phyloP scores from a whole-genome alignment of 495 filamentous ascomycete species.

The Annulohypoxylon stygium region DNA sequence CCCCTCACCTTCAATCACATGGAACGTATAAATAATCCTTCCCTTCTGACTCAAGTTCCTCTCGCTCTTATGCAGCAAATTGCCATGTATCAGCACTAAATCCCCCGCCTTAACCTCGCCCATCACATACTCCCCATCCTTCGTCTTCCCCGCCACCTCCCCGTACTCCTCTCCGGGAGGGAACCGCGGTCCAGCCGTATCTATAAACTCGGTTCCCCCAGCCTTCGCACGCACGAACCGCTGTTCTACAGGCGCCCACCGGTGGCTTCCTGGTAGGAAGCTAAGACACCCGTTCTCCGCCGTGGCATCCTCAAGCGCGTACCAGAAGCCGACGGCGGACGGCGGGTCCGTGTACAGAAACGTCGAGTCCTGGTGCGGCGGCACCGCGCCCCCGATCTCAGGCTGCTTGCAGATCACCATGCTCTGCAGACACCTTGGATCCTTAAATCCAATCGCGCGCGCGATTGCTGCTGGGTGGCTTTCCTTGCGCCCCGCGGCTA shows the following conservation, averaged over 20 bases:
- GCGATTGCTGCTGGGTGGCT: constrained; percentile 72
- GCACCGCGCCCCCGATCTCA: constrained; percentile 90
- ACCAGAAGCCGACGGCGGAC: constrained; percentile 93
- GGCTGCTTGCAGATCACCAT: constrained; percentile 99
- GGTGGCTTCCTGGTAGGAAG: constrained; percentile 85
- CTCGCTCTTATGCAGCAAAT: constrained; percentile 96
- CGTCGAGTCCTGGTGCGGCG: constrained; percentile 88
- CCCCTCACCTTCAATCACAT: constrained; percentile 90
- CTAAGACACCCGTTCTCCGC: constrained; percentile 86
- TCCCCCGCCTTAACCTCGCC: constrained; percentile 88
- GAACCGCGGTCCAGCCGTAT: constrained; percentile 59
- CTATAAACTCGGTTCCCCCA: constrained; percentile 65
- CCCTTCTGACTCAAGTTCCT: constrained; percentile 86
- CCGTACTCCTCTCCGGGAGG: constrained; percentile 60
- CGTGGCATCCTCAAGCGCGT: constrained; percentile 92
- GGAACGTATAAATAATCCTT: constrained; percentile 96
- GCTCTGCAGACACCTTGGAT: constrained; percentile 82
- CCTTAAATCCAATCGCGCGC: constrained; percentile 74
- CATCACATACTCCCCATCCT: constrained; percentile 71
- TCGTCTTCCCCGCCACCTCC: constrained; percentile 38
- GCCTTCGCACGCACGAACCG: constrained; percentile 77
- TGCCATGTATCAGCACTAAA: constrained; percentile 94
- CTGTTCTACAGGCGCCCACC: constrained; percentile 70
- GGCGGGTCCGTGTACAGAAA: constrained; percentile 95
- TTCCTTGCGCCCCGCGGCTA: constrained; percentile 30